These are phyloP conservation scores for Exophiala sideris DNA, from an alignment of 2,329 filamentous ascomycete species.

Conservation along the genomic window DNA sequence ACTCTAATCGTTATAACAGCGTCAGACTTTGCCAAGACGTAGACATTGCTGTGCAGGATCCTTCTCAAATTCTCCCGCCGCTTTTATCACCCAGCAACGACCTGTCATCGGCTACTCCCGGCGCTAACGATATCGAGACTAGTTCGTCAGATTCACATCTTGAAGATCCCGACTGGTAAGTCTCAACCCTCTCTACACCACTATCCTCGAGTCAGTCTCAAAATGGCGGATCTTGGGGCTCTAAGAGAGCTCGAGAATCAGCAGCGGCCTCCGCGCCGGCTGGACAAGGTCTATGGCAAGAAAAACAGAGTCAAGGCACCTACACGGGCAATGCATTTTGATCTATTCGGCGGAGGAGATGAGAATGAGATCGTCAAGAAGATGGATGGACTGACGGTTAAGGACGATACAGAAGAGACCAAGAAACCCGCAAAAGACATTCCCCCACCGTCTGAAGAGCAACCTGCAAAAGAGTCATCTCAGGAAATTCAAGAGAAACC, in stretches of 20 bases:
- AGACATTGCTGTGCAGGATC: not conserved
- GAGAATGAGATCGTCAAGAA: constrained; percentile 21
- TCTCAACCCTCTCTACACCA: constrained; percentile 2
- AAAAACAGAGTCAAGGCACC: constrained; percentile 18
- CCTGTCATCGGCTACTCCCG: not conserved
- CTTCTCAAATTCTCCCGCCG: not conserved
- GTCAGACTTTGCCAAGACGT: no score
- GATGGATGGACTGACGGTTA: constrained; percentile 19
- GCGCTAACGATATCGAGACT: constrained; percentile 19
- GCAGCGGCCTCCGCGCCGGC: constrained; percentile 13
- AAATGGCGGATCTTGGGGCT: constrained; percentile 17
- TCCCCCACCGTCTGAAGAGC: not conserved
- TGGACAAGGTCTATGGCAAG: constrained; percentile 27
- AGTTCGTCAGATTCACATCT: constrained; percentile 3
- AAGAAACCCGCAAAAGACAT: not conserved
- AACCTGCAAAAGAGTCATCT: not conserved
- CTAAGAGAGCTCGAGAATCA: constrained; percentile 24
- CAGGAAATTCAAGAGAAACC: not conserved
- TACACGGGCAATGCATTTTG: constrained; percentile 18
- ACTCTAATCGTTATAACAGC: no score
- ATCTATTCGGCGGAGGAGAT: constrained; percentile 23
- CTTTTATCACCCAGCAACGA: constrained; percentile 12
- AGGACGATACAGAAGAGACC: constrained; percentile 8
- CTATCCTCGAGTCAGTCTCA: not conserved
- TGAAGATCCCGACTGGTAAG: constrained; percentile 1